Base-by-base conservation (phyloP, 192 early-diverging fungal species). In the Gonapodya prolifera region DNA sequence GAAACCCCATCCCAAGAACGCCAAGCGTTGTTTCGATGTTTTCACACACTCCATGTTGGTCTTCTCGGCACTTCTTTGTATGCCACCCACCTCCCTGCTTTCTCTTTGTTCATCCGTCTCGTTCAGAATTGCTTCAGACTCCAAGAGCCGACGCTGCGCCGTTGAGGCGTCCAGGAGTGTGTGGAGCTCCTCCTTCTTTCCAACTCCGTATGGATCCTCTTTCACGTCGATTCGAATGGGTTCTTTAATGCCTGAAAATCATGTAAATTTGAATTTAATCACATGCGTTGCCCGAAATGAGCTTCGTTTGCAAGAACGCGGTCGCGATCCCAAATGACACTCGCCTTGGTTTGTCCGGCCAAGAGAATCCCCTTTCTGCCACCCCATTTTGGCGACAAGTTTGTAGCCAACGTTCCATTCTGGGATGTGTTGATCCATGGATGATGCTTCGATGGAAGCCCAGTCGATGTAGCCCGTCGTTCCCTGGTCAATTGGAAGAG, bases 331-430 rank as follows among this genome's bases (percentile, higher is more conserved):
- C 8, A 8, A 2, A 33, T 61, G 1, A 31, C 29, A 33, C 34
- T 34, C 81, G 90, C 90, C 91, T 80, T 89, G 84, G 23, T 83
- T 83, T 18, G 75, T 69, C 23, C 73, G 75, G 31, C 92, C 92
- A 0, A 93, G 79, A 33, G 91, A 91, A 35, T 78, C 82, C 2
- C 91, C 91, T 28, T 79, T 82, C 75, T 79, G 82, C 92, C 92
- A 93, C 0, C 92, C 92, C 87, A 93, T 89, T 78, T 90, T 90
- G 69, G 86, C 79, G 29, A 92, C 77, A n/a, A 94, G 80, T 35
- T 83, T 71, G 78, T 87, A 94, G 1, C 92, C 92, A 1, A 86
- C 77, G 78, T 94, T 94, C 34, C 77, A 76, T 23, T 76, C 81
- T 34, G 90, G 87, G 1, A 92, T 84, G 34, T 86, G 91, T 2